Conservation (phyloP, 1,284 basidiomycete genomes). For the Pholiota adiposa region DNA sequence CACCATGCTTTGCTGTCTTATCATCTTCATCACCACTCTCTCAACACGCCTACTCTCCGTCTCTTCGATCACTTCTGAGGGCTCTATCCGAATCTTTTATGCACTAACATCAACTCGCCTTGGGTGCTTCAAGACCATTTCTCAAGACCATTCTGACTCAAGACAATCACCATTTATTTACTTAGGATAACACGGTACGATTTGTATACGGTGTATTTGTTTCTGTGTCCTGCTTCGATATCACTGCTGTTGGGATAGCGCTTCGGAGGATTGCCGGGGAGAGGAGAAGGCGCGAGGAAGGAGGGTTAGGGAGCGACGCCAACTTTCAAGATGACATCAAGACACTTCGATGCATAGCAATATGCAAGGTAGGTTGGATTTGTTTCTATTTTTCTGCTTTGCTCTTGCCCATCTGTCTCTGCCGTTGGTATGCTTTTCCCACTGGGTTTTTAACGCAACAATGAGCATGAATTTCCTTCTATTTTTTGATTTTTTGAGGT, state of each 20-base stretch:
- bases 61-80: too few species aligned
- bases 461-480: slow-evolving; percentile 10
- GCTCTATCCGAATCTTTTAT: too few species aligned
- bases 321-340: too few species aligned
- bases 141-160: not conserved
- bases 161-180: not conserved
- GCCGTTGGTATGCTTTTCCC: slow-evolving; percentile 22
- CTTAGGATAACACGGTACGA: not conserved
- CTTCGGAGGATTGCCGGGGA: not conserved
- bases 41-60: too few species aligned
- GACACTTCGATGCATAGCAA: not conserved
- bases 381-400: not conserved
- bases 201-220: not conserved
- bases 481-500: not conserved
- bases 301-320: not conserved
- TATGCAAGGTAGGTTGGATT: not conserved
- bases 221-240: not conserved
- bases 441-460: slow-evolving; percentile 22
- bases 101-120: too few species aligned
- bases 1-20: too few species aligned
- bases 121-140: not conserved
- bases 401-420: slow-evolving; percentile 9
- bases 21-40: too few species aligned
- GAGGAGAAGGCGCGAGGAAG: not conserved
- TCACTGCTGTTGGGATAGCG: not conserved